Conservation (phyloP, 768 basidiomycete species). For the Tylopilus vinaceipallidus region DNA sequence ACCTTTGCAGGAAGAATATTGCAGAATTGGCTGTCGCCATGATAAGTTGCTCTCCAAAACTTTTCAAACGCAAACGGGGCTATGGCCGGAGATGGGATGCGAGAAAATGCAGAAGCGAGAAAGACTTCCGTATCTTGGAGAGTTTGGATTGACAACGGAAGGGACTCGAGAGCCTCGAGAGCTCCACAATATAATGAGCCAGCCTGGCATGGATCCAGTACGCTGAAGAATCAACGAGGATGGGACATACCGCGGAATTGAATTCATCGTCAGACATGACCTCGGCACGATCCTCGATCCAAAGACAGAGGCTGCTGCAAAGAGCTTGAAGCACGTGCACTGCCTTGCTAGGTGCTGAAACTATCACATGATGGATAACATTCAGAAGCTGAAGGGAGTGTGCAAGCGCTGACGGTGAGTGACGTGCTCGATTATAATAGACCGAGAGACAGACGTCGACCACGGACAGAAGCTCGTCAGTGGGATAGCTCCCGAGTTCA, state of each 20-base stretch:
- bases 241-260: conserved; percentile 43
- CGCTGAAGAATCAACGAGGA: not conserved
- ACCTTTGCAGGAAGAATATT: conserved; percentile 41
- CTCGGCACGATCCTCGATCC: conserved; percentile 50
- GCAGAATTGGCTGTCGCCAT: conserved; percentile 38
- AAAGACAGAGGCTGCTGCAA: conserved; percentile 41
- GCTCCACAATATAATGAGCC: conserved; percentile 44
- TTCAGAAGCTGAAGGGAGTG: conserved; percentile 38
- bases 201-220: conserved; percentile 18
- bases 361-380: conserved; percentile 34
- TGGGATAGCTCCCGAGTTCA: conserved; percentile 9
- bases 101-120: conserved; percentile 50
- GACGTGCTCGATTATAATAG: conserved; percentile 32
- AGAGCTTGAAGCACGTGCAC: conserved; percentile 37
- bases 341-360: conserved; percentile 26
- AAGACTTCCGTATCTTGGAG: conserved; percentile 45
- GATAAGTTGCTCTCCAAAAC: conserved; percentile 61
- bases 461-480: conserved; percentile 25
- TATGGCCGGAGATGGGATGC: conserved; percentile 43
- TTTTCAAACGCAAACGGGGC: conserved; percentile 52
- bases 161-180: conserved; percentile 37
- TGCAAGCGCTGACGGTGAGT: conserved; percentile 24
- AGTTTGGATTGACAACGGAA: conserved; percentile 40
- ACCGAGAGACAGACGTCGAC: conserved; percentile 32
- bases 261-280: conserved; percentile 44